These are phyloP conservation scores for Rhodosporidiobolus sp. DNA, from an alignment of 768 basidiomycete species.

Conservation along the genomic window DNA sequence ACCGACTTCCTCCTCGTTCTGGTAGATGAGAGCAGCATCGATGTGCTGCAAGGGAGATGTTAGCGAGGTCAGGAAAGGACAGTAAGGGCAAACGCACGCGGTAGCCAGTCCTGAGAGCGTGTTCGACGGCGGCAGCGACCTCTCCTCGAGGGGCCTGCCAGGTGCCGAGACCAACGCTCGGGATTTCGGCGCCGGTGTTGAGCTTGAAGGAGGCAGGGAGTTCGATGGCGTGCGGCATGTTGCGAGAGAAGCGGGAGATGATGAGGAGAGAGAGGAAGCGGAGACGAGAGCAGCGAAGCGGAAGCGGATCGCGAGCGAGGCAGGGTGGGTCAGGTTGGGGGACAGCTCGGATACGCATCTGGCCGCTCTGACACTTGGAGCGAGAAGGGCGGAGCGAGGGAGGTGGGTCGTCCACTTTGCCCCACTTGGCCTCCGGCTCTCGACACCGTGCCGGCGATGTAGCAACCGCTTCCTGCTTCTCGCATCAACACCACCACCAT, in stretches of 20 bases:
- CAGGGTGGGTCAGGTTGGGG: too few relatives aligned
- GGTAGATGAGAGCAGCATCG: slow-evolving; percentile 48
- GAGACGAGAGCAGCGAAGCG: not conserved
- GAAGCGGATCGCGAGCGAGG: too few relatives aligned
- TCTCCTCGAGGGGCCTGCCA: slow-evolving; percentile 42
- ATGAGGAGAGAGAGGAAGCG: not conserved
- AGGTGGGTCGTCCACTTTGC: too few relatives aligned
- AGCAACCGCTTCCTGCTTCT: too few relatives aligned
- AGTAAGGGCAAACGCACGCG: slow-evolving; percentile 1
- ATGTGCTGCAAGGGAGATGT: slow-evolving; percentile 28
- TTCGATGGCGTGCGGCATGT: not conserved
- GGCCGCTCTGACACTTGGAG: too few relatives aligned
- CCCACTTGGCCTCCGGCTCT: too few relatives aligned
- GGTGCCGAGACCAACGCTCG: slow-evolving; percentile 9
- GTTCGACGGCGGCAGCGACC: slow-evolving; percentile 74
- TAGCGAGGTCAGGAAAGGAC: slow-evolving; percentile 1
- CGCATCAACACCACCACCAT: not conserved
- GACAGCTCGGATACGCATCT: too few relatives aligned
- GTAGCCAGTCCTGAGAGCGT: slow-evolving; percentile 68
- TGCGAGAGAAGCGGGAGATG: not conserved
- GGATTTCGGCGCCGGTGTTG: slow-evolving; percentile 1
- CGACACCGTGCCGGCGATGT: too few relatives aligned
- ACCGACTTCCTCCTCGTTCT: slow-evolving; percentile 77
- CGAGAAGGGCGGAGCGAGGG: too few relatives aligned
- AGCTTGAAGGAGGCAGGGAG: not conserved